Percentiles rank a stretch among this genome's conserved stretches.
Conservation (phyloP, 2,329 filamentous ascomycete species). For the Aspergillus latus region DNA sequence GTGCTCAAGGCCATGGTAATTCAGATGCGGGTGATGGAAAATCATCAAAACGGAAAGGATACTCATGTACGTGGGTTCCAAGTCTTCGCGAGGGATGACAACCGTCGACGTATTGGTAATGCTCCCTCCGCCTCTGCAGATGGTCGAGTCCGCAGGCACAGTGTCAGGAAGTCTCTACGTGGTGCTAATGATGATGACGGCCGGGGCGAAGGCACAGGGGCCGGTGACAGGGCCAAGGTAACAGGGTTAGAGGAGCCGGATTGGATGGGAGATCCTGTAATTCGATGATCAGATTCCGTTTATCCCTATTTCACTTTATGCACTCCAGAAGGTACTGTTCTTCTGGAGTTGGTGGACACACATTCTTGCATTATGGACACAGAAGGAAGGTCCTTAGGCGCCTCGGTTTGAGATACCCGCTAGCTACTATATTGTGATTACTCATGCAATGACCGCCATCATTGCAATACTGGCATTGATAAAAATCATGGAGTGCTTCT, state of each 20-base stretch:
- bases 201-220: conserved; percentile 22
- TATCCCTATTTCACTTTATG: neutral
- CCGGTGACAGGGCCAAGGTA: conserved; percentile 29
- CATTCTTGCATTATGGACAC: neutral
- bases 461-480: neutral
- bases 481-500: neutral
- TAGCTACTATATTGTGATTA: neutral
- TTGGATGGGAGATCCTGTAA: conserved; percentile 52
- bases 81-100: conserved; percentile 64
- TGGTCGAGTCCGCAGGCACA: conserved; percentile 30
- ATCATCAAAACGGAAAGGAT: conserved; percentile 98
- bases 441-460: neutral
- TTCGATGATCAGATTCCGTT: conserved; percentile 34
- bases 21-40: conserved; percentile 88
- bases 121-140: conserved; percentile 37
- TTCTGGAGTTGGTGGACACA: neutral
- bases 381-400: conserved; percentile 9
- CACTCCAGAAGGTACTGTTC: conserved; percentile 1
- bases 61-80: conserved; percentile 95
- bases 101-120: conserved; percentile 30
- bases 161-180: conserved; percentile 32
- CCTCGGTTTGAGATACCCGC: conserved; percentile 11
- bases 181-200: conserved; percentile 25
- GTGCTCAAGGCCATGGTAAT: conserved; percentile 85
- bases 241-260: conserved; percentile 45